Evolutionary conservation across 768 basidiomycete species (phyloP).

Genomic region (Xanthoconium stramineum): DNA sequence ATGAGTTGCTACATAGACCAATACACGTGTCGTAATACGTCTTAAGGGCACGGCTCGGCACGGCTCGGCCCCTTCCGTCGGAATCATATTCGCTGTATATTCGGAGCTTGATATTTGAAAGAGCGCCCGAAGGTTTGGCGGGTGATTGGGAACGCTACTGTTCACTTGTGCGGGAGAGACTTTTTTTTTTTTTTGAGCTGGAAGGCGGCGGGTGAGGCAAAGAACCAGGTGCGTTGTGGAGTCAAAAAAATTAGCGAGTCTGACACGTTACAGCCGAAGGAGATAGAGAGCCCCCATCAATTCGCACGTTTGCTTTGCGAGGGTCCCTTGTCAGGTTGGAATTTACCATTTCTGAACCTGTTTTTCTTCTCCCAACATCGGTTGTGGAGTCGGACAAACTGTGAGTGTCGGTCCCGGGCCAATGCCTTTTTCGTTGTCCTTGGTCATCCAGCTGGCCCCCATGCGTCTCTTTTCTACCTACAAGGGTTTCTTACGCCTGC

Average conservation of each 20-base stretch:
- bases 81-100: conserved; percentile 3
- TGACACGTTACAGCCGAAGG: conserved; percentile 11
- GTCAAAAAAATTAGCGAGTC: not conserved
- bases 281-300: conserved; percentile 17
- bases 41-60: not conserved
- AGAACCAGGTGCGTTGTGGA: conserved; percentile 7
- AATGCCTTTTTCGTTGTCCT: conserved; percentile 12
- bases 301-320: conserved; percentile 27
- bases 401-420: conserved; percentile 14
- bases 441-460: conserved; percentile 17
- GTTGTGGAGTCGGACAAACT: conserved; percentile 1
- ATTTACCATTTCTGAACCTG: conserved; percentile 12
- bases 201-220: not conserved
- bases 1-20: not conserved
- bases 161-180: not conserved
- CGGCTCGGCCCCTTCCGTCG: conserved; percentile 23
- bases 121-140: conserved; percentile 4
- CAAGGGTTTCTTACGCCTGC: conserved; percentile 4
- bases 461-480: conserved; percentile 24
- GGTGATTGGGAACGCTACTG: not conserved
- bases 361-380: conserved; percentile 14
- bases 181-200: not conserved
- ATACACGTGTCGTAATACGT: not conserved
- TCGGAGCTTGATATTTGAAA: conserved; percentile 23
- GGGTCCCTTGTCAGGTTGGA: conserved; percentile 18